Evolutionary conservation across 306 rosid species (phyloP).

Genomic region (Vigna reflexopilosa): DNA sequence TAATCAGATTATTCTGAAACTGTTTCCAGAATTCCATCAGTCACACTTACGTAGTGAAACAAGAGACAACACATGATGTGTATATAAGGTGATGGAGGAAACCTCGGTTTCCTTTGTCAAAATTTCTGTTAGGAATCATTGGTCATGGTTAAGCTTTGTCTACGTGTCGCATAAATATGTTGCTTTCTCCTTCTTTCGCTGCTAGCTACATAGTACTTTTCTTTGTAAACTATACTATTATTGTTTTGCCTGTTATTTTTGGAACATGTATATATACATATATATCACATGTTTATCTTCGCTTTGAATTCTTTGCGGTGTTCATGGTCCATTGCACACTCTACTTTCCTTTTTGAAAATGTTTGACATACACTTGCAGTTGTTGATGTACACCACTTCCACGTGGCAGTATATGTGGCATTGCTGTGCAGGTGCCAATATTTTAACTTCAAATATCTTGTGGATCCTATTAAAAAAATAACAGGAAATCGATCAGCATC

Average conservation of each 20-base stretch:
- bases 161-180: not conserved
- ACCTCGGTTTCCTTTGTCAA: constrained; percentile 33
- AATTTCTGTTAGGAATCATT: constrained; percentile 35
- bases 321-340: too few relatives aligned
- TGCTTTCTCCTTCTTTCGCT: not conserved
- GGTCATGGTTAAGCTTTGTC: constrained; percentile 34
- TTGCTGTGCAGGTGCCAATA: too few relatives aligned
- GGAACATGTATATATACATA: not conserved
- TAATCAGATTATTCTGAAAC: not conserved
- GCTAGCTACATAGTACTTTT: not conserved
- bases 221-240: too few relatives aligned
- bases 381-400: too few relatives aligned
- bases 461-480: too few relatives aligned
- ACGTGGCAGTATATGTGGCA: too few relatives aligned
- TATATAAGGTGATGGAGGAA: constrained; percentile 33
- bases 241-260: not conserved
- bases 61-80: not conserved
- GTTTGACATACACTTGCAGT: too few relatives aligned
- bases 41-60: not conserved
- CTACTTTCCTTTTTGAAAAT: too few relatives aligned
- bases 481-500: too few relatives aligned
- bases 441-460: too few relatives aligned
- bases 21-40: constrained; percentile 22
- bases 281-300: too few relatives aligned
- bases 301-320: too few relatives aligned